Evolutionary conservation across 805 yeast species (phyloP).

Genomic region (Priceomyces melissophilus): DNA sequence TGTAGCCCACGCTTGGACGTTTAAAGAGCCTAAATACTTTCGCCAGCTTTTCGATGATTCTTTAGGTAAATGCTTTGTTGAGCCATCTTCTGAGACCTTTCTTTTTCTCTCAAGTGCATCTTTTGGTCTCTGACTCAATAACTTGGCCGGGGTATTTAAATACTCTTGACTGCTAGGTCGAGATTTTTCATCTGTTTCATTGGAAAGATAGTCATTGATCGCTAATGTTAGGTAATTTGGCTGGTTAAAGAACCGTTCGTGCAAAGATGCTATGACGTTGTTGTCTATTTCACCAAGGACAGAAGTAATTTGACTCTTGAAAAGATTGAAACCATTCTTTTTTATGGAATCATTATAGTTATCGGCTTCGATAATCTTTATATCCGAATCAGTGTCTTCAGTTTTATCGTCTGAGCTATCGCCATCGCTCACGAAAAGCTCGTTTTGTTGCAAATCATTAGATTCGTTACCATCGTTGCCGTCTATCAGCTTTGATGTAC

Average conservation of each 20-base stretch:
- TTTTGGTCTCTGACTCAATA: not conserved
- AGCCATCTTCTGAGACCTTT: not conserved
- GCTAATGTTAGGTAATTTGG: conserved; percentile 15
- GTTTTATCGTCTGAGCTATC: not conserved
- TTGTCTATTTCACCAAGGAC: conserved; percentile 13
- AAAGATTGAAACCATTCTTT: conserved; percentile 6
- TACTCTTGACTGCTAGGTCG: too few relatives aligned
- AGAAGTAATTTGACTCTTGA: conserved; percentile 11
- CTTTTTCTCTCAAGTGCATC: not conserved
- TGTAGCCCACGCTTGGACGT: conserved; percentile 68
- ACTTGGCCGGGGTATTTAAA: too few relatives aligned
- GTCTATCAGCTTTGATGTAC: too few relatives aligned
- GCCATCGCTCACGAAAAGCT: too few relatives aligned
- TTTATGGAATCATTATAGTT: not conserved
- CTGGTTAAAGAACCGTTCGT: conserved; percentile 10
- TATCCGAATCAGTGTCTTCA: conserved; percentile 1
- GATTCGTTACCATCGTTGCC: too few relatives aligned
- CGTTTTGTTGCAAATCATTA: too few relatives aligned
- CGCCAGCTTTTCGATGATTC: conserved; percentile 20
- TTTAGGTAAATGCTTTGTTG: not conserved
- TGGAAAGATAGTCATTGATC: conserved; percentile 41
- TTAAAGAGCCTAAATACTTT: conserved; percentile 57
- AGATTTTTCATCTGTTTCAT: conserved; percentile 36
- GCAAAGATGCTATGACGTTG: conserved; percentile 8
- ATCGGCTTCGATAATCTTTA: conserved; percentile 1